These are phyloP conservation scores for Alternaria consortialis DNA, from an alignment of 2,329 filamentous ascomycete species.

Conservation along the genomic window DNA sequence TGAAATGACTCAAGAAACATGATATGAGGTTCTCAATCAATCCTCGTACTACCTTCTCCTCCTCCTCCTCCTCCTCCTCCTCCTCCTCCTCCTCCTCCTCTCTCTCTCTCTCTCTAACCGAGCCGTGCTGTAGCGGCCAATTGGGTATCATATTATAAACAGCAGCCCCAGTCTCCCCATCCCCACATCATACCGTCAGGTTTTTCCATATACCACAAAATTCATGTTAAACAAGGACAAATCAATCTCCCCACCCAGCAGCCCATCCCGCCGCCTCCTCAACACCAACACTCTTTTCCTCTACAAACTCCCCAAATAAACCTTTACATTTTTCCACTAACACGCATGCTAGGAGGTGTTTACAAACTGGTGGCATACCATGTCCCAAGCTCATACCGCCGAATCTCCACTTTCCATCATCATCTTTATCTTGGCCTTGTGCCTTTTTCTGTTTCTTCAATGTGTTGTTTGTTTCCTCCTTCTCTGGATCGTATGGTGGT, in stretches of 20 bases:
- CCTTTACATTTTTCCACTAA: slow-evolving; percentile 71
- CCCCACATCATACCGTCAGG: too few species aligned
- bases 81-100: too few species aligned
- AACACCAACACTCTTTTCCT: slow-evolving; percentile 62
- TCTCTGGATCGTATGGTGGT: neutral
- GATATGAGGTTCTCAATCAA: neutral
- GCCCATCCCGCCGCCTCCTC: slow-evolving; percentile 79
- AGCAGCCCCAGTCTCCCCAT: too few species aligned
- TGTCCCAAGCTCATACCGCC: slow-evolving; percentile 57
- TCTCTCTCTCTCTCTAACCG: neutral
- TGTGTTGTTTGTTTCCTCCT: neutral
- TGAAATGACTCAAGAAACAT: slow-evolving; percentile 26
- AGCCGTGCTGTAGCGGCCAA: slow-evolving; percentile 32
- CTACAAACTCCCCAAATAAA: slow-evolving; percentile 66
- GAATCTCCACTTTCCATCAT: slow-evolving; percentile 22
- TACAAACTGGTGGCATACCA: slow-evolving; percentile 72
- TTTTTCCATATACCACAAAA: too few species aligned
- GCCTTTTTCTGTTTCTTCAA: too few species aligned
- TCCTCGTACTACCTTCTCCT: neutral
- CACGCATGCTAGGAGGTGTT: slow-evolving; percentile 87
- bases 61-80: too few species aligned
- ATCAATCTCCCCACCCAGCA: slow-evolving; percentile 48
- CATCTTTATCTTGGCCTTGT: neutral
- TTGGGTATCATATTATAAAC: slow-evolving; percentile 29
- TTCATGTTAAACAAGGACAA: too few species aligned